Percentiles rank a stretch among this genome's conserved stretches.
Evolutionary conservation across 176 grass and related monocot genomes (phyloP).

Genomic region (Musa itinerans): DNA sequence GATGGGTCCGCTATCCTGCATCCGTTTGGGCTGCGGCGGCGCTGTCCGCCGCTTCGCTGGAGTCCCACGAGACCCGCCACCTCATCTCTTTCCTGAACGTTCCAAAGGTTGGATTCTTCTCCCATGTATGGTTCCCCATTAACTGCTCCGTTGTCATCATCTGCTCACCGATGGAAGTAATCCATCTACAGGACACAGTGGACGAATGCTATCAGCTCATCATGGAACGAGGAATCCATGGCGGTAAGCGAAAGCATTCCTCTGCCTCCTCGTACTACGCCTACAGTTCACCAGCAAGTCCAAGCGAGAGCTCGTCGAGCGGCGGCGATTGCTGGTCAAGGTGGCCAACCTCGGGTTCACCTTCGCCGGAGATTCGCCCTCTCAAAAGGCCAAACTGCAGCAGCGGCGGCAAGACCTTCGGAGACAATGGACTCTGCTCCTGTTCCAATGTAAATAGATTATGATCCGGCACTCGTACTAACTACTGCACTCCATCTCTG

Average conservation of each 20-base stretch:
- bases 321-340: slow-evolving; percentile 10
- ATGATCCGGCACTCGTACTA: background rate
- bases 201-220: slow-evolving; percentile 49
- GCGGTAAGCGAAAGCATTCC: slow-evolving; percentile 39
- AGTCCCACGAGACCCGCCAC: slow-evolving; percentile 19
- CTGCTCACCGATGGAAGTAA: background rate
- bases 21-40: slow-evolving; percentile 65
- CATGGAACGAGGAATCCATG: slow-evolving; percentile 8
- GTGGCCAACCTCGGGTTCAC: slow-evolving; percentile 20
- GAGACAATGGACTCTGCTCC: background rate
- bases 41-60: slow-evolving; percentile 7
- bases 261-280: background rate
- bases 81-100: slow-evolving; percentile 44
- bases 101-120: slow-evolving; percentile 33
- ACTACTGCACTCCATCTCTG: background rate
- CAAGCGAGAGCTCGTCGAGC: slow-evolving; percentile 42
- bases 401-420: background rate
- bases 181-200: slow-evolving; percentile 32
- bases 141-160: background rate
- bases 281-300: slow-evolving; percentile 46
- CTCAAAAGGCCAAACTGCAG: background rate
- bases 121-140: background rate
- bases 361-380: slow-evolving; percentile 15
- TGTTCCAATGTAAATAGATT: background rate
- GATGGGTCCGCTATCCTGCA: slow-evolving; percentile 54